Evolutionary conservation across 1,139 yeast genomes (phyloP).

Genomic region (Taiozyma sp.): DNA sequence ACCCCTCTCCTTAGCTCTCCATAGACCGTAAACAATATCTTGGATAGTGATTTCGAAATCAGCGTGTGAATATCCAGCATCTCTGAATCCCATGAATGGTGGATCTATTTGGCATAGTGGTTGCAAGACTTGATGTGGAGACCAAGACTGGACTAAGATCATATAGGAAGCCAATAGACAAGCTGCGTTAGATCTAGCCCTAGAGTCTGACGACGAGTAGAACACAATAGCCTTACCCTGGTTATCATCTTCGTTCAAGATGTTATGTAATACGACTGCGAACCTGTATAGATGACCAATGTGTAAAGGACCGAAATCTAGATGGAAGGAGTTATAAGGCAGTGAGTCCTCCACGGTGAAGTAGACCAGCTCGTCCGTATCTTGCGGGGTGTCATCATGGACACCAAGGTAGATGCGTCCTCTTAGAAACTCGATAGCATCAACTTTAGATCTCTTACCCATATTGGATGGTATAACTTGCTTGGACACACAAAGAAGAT

Average conservation of each 20-base stretch:
- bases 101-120: constrained; percentile 92
- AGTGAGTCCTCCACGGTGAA: constrained; percentile 91
- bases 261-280: constrained; percentile 90
- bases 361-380: constrained; percentile 70
- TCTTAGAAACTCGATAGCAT: constrained; percentile 36
- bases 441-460: constrained; percentile 27
- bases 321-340: constrained; percentile 87
- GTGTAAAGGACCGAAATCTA: constrained; percentile 94
- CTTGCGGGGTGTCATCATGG: constrained; percentile 72
- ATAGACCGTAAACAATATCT: constrained; percentile 90
- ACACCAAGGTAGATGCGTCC: constrained; percentile 91
- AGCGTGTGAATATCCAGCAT: constrained; percentile 94
- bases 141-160: constrained; percentile 95
- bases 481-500: neutral
- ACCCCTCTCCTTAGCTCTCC: constrained; percentile 97
- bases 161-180: constrained; percentile 90
- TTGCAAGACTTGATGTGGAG: constrained; percentile 94
- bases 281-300: constrained; percentile 90
- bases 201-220: constrained; percentile 76
- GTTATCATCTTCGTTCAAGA: constrained; percentile 77
- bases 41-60: constrained; percentile 92
- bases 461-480: constrained; percentile 11
- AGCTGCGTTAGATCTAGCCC: constrained; percentile 89
- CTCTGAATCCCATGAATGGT: constrained; percentile 91
- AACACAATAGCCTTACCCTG: constrained; percentile 87